These are phyloP conservation scores for Starmerella potacharoeniae DNA, from an alignment of 805 yeast genomes.

Conservation along the genomic window DNA sequence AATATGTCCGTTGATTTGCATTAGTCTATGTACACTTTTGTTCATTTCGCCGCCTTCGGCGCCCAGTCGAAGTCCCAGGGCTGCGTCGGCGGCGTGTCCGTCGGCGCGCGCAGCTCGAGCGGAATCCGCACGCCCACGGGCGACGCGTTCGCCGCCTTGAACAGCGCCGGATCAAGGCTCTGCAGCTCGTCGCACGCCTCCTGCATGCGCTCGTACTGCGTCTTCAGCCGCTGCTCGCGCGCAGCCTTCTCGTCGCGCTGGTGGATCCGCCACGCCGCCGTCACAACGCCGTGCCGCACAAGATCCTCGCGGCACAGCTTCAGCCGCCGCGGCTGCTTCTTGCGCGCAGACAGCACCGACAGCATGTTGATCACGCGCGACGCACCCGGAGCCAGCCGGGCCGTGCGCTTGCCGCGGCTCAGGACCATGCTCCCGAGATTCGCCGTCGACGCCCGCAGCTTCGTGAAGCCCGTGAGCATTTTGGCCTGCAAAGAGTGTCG, in stretches of 20 bases:
- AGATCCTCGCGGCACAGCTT: conserved; percentile 70
- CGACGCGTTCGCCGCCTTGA: conserved; percentile 46
- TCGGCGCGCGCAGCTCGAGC: conserved; percentile 74
- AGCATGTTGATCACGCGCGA: conserved; percentile 46
- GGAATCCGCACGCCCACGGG: conserved; percentile 60
- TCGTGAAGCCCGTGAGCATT: conserved; percentile 4
- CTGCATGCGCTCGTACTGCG: conserved; percentile 54
- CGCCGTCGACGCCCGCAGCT: background rate
- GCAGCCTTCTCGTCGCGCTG: conserved; percentile 41
- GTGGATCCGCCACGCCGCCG: conserved; percentile 66
- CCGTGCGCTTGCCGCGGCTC: conserved; percentile 39
- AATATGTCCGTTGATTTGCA: background rate
- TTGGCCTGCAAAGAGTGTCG: background rate
- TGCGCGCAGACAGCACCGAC: conserved; percentile 73
- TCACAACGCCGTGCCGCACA: conserved; percentile 71
- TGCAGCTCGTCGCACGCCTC: conserved; percentile 63
- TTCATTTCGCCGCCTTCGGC: conserved; percentile 5
- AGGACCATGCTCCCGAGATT: conserved; percentile 8
- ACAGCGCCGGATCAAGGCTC: conserved; percentile 39
- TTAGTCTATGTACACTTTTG: conserved; percentile 1
- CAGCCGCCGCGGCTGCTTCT: conserved; percentile 76
- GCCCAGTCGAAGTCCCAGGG: conserved; percentile 51
- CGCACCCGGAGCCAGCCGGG: conserved; percentile 37
- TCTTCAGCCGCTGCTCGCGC: conserved; percentile 29
- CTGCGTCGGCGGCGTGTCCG: conserved; percentile 73